Evolutionary conservation across 2,329 filamentous ascomycete genomes (phyloP).

Genomic region (Drechslerella stenobrocha): DNA sequence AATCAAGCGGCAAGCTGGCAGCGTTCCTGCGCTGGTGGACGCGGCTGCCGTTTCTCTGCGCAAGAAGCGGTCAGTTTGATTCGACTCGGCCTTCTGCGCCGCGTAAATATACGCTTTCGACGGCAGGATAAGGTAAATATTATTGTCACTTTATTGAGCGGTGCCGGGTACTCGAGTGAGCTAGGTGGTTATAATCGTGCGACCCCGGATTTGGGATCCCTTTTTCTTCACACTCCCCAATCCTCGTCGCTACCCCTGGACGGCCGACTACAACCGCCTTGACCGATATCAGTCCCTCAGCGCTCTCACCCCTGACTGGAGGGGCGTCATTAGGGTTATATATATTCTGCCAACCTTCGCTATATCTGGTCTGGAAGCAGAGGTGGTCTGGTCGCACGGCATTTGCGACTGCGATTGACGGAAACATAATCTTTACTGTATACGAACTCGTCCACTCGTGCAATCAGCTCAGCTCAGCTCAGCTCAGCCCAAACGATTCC

Average conservation of each 20-base stretch:
- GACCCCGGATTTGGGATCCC: slow-evolving; percentile 1
- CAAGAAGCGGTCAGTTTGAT: slow-evolving; percentile 1
- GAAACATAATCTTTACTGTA: not conserved
- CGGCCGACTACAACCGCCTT: too few species aligned
- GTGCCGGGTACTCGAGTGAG: too few species aligned
- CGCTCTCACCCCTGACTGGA: too few species aligned
- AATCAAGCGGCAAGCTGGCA: too few species aligned
- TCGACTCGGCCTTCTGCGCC: not conserved
- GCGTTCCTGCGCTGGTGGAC: too few species aligned
- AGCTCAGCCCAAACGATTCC: not conserved
- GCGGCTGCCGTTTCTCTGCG: slow-evolving; percentile 4
- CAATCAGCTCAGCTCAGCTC: slow-evolving; percentile 5
- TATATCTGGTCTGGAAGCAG: not conserved
- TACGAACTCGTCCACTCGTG: not conserved
- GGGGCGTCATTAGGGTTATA: not conserved
- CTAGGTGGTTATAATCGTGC: too few species aligned
- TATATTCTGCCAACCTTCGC: not conserved
- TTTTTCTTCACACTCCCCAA: not conserved
- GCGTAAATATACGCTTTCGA: not conserved
- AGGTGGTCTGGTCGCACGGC: not conserved
- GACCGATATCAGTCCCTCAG: too few species aligned
- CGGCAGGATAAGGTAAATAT: not conserved
- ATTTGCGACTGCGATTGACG: not conserved
- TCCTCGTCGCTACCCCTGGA: too few species aligned
- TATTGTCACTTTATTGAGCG: not conserved